phyloP scores from a whole-genome alignment of 148 eudicot species.

The Camellia japonica region DNA sequence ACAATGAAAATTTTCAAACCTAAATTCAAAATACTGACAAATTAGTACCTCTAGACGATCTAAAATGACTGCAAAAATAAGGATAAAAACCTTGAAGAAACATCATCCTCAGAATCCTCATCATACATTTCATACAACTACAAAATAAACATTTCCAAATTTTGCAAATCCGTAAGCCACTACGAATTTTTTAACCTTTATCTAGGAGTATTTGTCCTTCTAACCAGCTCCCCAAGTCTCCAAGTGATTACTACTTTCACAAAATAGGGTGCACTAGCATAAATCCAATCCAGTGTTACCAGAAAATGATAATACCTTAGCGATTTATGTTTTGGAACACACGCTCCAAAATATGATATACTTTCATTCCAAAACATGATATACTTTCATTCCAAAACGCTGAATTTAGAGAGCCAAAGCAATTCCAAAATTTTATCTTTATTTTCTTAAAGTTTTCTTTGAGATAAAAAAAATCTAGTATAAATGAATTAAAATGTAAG shows the following conservation, averaged over 20 bases:
- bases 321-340: no score
- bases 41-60: background rate
- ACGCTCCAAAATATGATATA: no score
- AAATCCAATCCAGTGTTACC: background rate
- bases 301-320: no score
- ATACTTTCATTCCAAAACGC: no score
- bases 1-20: background rate
- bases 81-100: background rate
- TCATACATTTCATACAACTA: constrained; percentile 7
- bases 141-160: background rate
- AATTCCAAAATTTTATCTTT: no score
- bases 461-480: no score
- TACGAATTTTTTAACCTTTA: background rate
- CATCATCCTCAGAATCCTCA: background rate
- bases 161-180: background rate
- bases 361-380: no score
- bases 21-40: background rate
- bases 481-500: no score
- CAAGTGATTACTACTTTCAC: background rate
- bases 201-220: background rate
- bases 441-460: no score
- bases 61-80: background rate
- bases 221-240: background rate
- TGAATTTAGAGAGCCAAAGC: no score
- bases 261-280: background rate